Evolutionary conservation across 1,284 basidiomycete genomes (phyloP), one percentile per base, ranked within the genome.

Genomic region (Malassezia globosa): DNA sequence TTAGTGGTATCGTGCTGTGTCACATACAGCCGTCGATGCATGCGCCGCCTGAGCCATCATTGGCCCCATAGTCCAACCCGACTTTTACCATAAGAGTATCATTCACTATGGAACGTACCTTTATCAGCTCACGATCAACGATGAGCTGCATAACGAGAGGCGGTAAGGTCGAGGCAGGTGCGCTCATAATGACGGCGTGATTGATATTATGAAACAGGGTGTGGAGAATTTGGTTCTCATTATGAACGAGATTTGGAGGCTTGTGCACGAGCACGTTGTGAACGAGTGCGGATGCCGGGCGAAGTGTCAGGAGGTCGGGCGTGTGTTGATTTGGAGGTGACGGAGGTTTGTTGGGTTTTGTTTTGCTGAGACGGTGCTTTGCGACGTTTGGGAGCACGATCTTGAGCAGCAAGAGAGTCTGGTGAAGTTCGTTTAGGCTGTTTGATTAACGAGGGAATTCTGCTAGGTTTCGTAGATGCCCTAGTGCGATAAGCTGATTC

Each of bases 31-130:
- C 4, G 75, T 73, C 7, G 78, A 74, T 1, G 78, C 78, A 55
- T 79, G 78, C 1, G 79, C 78, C 0, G 73, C 73, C 56, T 79
- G 78, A 0, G 77, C 76, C 76, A 80, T 78, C 48, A 79, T 72
- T 3, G 78, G 77, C 2, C 79, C 78, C n/a, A 75, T 68, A 4
- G 75, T 75, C 79, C 79, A 80, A 14, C 72, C 74, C 46, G 74
- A 73, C 31, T 66, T 65, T 76, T 77, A 50, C 7, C 23, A 27
- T 41, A 7, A 13, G 29, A 31, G 16, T 31, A 31, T 34, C 16
- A 13, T 8, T n/a, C n/a, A n/a, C n/a, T n/a, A n/a, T n/a, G 11
- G 6, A 7, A 33, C 56, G 16, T 24, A 58, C 56, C 37, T 51
- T 55, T 37, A 51, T 37, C 19, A 58, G 38, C 7, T 40, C 27